Evolutionary conservation across 78 protist species (phyloP).

Genomic region (Chrysochromulina parva): DNA sequence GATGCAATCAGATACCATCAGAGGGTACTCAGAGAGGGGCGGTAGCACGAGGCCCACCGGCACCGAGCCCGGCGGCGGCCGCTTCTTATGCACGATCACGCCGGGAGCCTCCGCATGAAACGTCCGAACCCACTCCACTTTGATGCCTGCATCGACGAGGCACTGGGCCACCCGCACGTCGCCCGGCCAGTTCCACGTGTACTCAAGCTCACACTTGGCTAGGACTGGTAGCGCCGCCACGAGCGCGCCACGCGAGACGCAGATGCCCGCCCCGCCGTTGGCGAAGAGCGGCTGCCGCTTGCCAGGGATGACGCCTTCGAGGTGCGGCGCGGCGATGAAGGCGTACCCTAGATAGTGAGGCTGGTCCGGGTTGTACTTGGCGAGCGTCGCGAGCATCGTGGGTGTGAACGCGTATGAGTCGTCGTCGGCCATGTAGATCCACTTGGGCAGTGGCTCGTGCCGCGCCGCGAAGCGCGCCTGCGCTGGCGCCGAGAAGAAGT

Average conservation of each 20-base stretch:
- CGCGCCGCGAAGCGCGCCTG: background rate
- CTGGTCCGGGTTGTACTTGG: background rate
- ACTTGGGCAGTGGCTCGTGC: background rate
- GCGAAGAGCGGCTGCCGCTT: constrained; percentile 3
- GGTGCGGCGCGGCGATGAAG: constrained; percentile 18
- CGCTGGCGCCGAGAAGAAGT: background rate
- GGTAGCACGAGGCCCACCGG: background rate
- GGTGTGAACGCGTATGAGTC: background rate
- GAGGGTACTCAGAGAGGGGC: background rate
- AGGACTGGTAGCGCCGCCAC: background rate
- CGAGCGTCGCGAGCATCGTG: background rate
- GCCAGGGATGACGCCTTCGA: background rate
- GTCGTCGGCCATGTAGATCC: background rate
- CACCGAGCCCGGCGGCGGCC: background rate
- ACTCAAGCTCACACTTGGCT: background rate
- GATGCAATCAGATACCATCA: too few species aligned
- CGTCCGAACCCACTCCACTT: background rate
- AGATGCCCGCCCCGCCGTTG: constrained; percentile 23
- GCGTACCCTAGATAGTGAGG: constrained; percentile 12
- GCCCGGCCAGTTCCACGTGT: constrained; percentile 29
- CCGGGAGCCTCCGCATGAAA: background rate
- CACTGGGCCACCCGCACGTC: constrained; percentile 21
- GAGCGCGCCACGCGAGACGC: background rate
- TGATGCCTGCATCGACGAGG: background rate
- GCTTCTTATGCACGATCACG: background rate